phyloP scores from a whole-genome alignment of 2,329 filamentous ascomycete species.

The Fusarium odoratissimum region DNA sequence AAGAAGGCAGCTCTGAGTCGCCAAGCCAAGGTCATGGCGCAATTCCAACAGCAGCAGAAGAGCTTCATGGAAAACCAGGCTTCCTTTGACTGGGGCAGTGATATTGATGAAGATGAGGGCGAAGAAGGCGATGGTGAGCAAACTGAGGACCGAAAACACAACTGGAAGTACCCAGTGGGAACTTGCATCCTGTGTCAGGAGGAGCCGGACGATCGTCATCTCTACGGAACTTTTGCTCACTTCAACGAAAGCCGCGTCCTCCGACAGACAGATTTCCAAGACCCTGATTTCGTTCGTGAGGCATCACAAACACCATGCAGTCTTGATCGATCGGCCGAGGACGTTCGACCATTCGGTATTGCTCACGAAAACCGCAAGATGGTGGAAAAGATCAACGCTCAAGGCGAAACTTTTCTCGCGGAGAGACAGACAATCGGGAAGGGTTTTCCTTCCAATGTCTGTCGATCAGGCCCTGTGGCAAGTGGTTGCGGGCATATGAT shows the following conservation, averaged over 20 bases:
- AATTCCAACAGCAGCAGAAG: constrained; percentile 97
- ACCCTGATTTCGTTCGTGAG: constrained; percentile 86
- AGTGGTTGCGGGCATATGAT: constrained; percentile 97
- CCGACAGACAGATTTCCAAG: constrained; percentile 84
- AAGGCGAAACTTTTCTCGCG: constrained; percentile 75
- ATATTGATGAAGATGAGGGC: constrained; percentile 79
- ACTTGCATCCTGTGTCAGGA: constrained; percentile 98
- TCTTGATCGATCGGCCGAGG: constrained; percentile 86
- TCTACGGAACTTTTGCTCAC: constrained; percentile 94
- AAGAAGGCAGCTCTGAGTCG: constrained; percentile 91
- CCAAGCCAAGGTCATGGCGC: constrained; percentile 95
- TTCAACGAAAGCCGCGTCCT: constrained; percentile 88
- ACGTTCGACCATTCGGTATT: constrained; percentile 88
- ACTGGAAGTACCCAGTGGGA: constrained; percentile 89
- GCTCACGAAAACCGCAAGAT: constrained; percentile 85
- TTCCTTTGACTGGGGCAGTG: constrained; percentile 85
- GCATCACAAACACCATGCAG: constrained; percentile 81
- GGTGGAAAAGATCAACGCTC: constrained; percentile 79
- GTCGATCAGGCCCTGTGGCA: constrained; percentile 80
- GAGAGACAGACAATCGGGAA: constrained; percentile 89
- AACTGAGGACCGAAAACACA: constrained; percentile 71
- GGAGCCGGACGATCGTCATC: constrained; percentile 86
- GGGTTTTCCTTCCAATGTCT: constrained; percentile 80
- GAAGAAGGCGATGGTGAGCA: constrained; percentile 74
- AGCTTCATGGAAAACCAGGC: constrained; percentile 91